These are phyloP conservation scores for Herpotrichia juniperi DNA, from an alignment of 2,329 filamentous ascomycete species.

Conservation along the genomic window DNA sequence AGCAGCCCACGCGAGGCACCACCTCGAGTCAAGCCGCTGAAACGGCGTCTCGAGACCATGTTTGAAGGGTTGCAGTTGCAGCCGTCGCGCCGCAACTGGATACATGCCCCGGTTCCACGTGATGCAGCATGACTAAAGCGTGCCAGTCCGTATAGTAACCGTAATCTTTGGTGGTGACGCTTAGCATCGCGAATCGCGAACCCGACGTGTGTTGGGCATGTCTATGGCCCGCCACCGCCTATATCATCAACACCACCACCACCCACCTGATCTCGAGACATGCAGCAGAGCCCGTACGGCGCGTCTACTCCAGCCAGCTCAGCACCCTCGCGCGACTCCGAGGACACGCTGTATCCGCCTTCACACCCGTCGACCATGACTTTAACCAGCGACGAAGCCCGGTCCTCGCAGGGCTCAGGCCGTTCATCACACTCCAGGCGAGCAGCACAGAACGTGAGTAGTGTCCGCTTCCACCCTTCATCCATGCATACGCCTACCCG, in stretches of 20 bases:
- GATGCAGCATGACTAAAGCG: neutral
- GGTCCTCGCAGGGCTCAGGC: constrained; percentile 69
- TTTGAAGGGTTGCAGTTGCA: neutral
- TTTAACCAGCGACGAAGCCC: constrained; percentile 60
- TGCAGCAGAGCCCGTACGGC: constrained; percentile 21
- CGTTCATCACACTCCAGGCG: constrained; percentile 60
- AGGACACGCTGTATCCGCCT: constrained; percentile 29
- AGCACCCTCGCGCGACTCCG: constrained; percentile 23
- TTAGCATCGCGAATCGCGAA: constrained; percentile 1
- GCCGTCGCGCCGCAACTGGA: neutral
- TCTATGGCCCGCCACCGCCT: too few relatives aligned
- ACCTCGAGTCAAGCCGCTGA: neutral
- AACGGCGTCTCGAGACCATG: neutral
- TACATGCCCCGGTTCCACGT: neutral
- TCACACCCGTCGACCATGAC: constrained; percentile 57
- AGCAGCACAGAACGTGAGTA: constrained; percentile 46
- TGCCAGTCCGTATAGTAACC: neutral
- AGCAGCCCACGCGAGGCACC: too few relatives aligned
- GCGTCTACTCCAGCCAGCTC: constrained; percentile 15
- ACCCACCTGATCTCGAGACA: constrained; percentile 7
- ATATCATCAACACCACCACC: neutral
- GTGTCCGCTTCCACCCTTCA: constrained; percentile 1
- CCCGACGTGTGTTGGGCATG: too few relatives aligned
- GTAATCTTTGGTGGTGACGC: constrained; percentile 1
- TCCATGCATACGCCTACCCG: neutral